A percentile compares a stretch with the other conserved stretches of the same genome.
Evolutionary conservation across 2,329 filamentous ascomycete species (phyloP).

Genomic region (Nectriaceae sp.): DNA sequence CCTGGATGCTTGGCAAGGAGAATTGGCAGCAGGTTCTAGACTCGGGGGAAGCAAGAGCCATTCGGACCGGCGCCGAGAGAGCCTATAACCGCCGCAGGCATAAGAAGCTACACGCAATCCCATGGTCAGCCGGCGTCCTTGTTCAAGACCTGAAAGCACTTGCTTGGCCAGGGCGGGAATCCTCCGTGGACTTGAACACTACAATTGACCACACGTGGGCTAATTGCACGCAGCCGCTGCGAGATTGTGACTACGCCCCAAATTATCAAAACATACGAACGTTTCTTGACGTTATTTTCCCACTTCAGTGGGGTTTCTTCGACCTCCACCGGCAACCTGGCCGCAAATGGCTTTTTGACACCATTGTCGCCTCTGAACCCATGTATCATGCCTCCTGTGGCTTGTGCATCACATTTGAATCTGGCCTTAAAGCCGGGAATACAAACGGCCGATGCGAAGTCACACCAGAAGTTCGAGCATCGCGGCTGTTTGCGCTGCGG

Average conservation of each 20-base stretch:
- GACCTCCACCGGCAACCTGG: constrained; percentile 1
- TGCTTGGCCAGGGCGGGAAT: neutral
- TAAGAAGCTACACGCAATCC: neutral
- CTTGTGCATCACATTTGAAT: constrained; percentile 8
- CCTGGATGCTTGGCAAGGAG: constrained; percentile 7
- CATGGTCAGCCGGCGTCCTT: constrained; percentile 2
- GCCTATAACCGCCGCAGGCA: constrained; percentile 8
- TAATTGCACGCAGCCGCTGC: constrained; percentile 4
- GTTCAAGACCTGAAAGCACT: constrained; percentile 5
- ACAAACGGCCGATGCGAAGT: constrained; percentile 9
- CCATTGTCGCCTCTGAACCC: constrained; percentile 7
- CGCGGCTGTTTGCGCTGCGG: constrained; percentile 4
- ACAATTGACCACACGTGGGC: constrained; percentile 10
- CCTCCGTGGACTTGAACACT: neutral
- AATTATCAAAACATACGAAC: constrained; percentile 8
- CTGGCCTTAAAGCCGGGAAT: neutral
- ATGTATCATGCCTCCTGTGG: constrained; percentile 8
- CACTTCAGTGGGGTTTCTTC: constrained; percentile 11
- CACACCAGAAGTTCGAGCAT: constrained; percentile 6
- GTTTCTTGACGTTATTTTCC: constrained; percentile 10
- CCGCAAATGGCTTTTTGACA: constrained; percentile 11
- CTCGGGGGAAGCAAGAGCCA: constrained; percentile 5
- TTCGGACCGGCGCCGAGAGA: constrained; percentile 3
- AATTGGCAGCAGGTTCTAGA: constrained; percentile 10
- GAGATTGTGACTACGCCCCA: constrained; percentile 5